These are phyloP conservation scores for Arctium lappa DNA, from an alignment of 129 eudicot species.

Conservation along the genomic window DNA sequence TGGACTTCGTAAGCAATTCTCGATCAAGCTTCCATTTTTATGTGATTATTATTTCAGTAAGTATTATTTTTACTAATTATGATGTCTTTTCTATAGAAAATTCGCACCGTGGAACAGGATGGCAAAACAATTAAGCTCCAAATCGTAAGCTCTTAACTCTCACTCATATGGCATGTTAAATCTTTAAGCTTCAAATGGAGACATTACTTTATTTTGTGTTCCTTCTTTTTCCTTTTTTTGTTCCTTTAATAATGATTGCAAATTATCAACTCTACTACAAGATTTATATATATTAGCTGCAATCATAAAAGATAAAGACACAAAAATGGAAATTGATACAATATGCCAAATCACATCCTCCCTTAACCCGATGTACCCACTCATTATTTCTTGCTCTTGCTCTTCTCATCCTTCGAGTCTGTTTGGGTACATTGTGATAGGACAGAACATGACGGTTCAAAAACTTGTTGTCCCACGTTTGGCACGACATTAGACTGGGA, in stretches of 20 bases:
- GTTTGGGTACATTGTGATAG: not conserved
- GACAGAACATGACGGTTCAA: not conserved
- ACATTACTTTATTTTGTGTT: not conserved
- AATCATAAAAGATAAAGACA: not conserved
- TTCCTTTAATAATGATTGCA: not conserved
- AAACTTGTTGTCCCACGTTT: not conserved
- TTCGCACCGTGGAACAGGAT: conserved; percentile 98
- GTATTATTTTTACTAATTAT: not conserved
- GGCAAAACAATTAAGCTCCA: conserved; percentile 95
- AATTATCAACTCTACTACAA: not conserved
- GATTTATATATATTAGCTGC: not conserved
- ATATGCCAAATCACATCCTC: not conserved
- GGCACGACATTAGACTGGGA: not conserved
- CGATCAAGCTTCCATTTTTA: not conserved
- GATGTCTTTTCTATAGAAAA: conserved; percentile 53
- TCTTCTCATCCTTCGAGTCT: not conserved
- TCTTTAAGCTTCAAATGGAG: not conserved
- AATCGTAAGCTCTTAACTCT: conserved; percentile 62
- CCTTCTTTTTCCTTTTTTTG: not conserved
- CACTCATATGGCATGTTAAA: not conserved
- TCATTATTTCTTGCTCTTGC: not conserved
- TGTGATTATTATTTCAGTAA: not conserved
- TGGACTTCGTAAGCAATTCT: conserved; percentile 79
- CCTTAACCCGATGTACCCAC: not conserved
- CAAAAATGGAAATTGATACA: not conserved